Evolutionary conservation across 1,284 basidiomycete species (phyloP).

Genomic region (Amylostereum areolatum): DNA sequence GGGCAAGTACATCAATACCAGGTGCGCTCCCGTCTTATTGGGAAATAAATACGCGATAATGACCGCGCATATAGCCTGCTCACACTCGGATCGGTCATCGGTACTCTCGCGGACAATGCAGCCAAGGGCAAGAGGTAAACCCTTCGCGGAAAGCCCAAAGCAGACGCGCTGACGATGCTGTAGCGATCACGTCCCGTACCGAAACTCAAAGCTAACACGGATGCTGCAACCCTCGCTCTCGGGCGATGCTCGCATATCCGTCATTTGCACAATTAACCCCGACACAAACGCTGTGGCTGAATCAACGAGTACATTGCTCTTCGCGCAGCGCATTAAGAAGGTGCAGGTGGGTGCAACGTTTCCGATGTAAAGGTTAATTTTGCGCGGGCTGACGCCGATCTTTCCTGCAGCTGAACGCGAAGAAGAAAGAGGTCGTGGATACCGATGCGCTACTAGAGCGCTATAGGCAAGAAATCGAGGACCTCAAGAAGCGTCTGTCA

Average conservation of each 20-base stretch:
- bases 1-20: constrained; percentile 92
- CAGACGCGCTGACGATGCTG: constrained; percentile 2
- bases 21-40: constrained; percentile 32
- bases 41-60: background rate
- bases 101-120: constrained; percentile 82
- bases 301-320: constrained; percentile 79
- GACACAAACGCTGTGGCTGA: constrained; percentile 71
- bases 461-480: constrained; percentile 88
- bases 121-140: constrained; percentile 67
- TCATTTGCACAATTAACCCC: constrained; percentile 94
- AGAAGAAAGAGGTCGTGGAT: constrained; percentile 90
- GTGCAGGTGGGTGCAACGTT: constrained; percentile 44
- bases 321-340: constrained; percentile 85
- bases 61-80: constrained; percentile 51
- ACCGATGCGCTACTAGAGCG: constrained; percentile 89
- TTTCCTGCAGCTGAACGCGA: constrained; percentile 64
- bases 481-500: constrained; percentile 63
- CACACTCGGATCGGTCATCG: constrained; percentile 86
- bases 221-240: constrained; percentile 93
- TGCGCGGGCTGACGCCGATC: background rate
- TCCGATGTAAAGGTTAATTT: no score
- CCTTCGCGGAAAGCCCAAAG: background rate
- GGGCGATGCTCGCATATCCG: constrained; percentile 93
- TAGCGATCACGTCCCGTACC: constrained; percentile 89
- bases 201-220: constrained; percentile 92